Evolutionary conservation across 139 green algal species (phyloP).

Genomic region (Dunaliella primolecta): DNA sequence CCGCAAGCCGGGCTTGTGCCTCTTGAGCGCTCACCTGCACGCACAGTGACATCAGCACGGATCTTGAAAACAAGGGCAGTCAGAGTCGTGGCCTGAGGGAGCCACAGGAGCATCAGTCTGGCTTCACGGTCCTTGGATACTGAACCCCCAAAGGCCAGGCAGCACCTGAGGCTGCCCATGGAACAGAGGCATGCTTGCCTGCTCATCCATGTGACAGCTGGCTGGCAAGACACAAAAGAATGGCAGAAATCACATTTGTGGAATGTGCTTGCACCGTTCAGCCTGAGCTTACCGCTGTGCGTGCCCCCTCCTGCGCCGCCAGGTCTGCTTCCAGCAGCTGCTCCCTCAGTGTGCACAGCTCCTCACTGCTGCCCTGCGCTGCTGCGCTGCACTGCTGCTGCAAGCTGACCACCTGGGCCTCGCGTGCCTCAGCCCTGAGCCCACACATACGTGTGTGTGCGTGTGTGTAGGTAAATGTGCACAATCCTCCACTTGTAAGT

Average conservation of each 20-base stretch:
- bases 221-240: background rate
- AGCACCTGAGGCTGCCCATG: background rate
- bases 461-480: no score
- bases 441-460: no score
- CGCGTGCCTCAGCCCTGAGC: background rate
- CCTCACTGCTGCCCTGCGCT: background rate
- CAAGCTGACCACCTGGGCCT: background rate
- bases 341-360: background rate
- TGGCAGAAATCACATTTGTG: background rate
- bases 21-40: background rate
- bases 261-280: background rate
- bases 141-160: no score
- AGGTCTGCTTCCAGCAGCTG: conserved; percentile 5
- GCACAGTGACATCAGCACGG: background rate
- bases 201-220: background rate
- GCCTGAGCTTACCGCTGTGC: background rate
- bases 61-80: background rate
- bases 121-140: no score
- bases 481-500: no score
- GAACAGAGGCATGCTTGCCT: background rate
- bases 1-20: background rate
- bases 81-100: background rate
- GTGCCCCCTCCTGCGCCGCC: background rate
- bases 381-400: background rate
- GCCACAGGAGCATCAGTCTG: no score